A percentile compares a stretch with the other conserved stretches of the same genome.
phyloP scores from a whole-genome alignment of 2,329 filamentous ascomycete species.

The Orbilia ellipsospora region DNA sequence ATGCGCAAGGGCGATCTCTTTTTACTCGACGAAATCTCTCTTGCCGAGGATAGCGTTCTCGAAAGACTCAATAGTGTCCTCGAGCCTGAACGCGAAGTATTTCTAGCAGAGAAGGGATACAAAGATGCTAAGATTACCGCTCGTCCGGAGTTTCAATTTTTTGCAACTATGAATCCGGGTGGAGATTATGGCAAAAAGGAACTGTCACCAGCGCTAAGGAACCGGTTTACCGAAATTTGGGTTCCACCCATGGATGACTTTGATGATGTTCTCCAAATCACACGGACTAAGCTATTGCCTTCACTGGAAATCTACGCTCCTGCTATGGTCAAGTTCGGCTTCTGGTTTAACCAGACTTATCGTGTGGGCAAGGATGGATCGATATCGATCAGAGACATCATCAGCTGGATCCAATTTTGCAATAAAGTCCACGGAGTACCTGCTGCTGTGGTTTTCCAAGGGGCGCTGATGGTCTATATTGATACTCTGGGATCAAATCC shows the following conservation, averaged over 20 bases:
- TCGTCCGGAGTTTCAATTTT: constrained; percentile 85
- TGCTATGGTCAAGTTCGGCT: constrained; percentile 84
- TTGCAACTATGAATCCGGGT: constrained; percentile 99
- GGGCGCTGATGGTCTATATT: constrained; percentile 93
- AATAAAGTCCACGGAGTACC: constrained; percentile 68
- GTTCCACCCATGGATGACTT: constrained; percentile 86
- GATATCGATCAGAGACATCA: constrained; percentile 90
- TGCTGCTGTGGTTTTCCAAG: constrained; percentile 70
- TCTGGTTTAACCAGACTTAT: constrained; percentile 90
- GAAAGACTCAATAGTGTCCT: constrained; percentile 96
- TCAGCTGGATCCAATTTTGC: constrained; percentile 93
- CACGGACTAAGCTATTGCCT: constrained; percentile 76
- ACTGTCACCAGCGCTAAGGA: constrained; percentile 90
- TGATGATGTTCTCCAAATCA: constrained; percentile 88
- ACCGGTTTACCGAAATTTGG: constrained; percentile 99
- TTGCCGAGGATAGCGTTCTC: constrained; percentile 96
- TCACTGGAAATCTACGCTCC: constrained; percentile 70
- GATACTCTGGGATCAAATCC: constrained; percentile 96
- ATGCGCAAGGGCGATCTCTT: constrained; percentile 93
- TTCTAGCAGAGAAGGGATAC: constrained; percentile 93
- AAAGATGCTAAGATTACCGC: constrained; percentile 83
- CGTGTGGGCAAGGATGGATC: constrained; percentile 77
- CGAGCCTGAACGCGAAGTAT: constrained; percentile 83
- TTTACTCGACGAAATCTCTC: constrained; percentile 94
- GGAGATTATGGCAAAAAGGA: constrained; percentile 99